Base-by-base conservation (phyloP, 345 rosid species). In the Brassica juncea region DNA sequence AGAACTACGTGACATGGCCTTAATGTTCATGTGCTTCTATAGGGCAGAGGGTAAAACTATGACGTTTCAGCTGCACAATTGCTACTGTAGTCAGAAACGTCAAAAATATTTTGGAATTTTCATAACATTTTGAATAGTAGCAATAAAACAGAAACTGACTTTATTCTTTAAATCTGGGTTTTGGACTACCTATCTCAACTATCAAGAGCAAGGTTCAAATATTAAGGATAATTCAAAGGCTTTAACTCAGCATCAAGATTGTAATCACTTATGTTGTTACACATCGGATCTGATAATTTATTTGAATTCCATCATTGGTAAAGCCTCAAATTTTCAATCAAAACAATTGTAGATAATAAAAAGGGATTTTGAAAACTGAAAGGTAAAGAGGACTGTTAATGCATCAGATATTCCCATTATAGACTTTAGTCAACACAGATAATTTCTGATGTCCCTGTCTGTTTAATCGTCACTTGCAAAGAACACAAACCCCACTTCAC, bases 381-480 rank as follows among this genome's bases (percentile, higher is more conserved):
- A 31, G 3, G 5, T 62, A n/a, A 47, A 4, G 27, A 76, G 74
- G 23, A 8, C 16, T 6, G 60, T 72, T 14, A 2, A 47, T 57
- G 65, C 86, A 84, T 86, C 86, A 77, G 86, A 82, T 83, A 84
- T 82, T 82, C 82, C 82, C 47, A 73, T 74, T 62, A 60, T n/a
- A 80, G 83, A 74, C 83, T 19, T 28, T 1, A 80, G 67, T 80
- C 83, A 80, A 74, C 80, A 74, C 76, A 64, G 81, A 66, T 42
- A 77, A 76, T 78, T 84, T 63, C 97, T 86, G 94, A 89, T 92
- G 92, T 92, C 94, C 91, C 94, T 89, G 95, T 92, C 96, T 90
- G 54, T 80, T 85, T 77, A 80, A 83, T 90, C 91, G 66, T 89
- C 92, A 91, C 77, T 85, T 85, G 96, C 88, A 87, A 78, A 52